Conservation (phyloP, 2,329 filamentous ascomycete species). For the Colletotrichum cordylinicola region DNA sequence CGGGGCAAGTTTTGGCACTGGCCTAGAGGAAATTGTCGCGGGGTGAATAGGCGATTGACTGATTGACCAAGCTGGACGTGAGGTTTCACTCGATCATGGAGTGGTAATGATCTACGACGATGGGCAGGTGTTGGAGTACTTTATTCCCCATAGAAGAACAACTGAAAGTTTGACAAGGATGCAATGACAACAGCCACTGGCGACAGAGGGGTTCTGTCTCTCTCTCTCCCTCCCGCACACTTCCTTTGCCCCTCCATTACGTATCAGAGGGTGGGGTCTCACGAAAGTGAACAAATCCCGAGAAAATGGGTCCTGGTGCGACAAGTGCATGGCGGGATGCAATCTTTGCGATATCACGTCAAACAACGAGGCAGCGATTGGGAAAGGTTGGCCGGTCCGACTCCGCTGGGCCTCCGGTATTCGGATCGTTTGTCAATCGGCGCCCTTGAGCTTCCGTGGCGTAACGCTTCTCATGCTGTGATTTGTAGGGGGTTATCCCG, state of each 20-base stretch:
- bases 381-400: background rate
- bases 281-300: background rate
- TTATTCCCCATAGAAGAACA: background rate
- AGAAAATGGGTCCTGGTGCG: constrained; percentile 20
- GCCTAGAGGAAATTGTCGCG: background rate
- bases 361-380: background rate
- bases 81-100: background rate
- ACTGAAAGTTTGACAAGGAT: background rate
- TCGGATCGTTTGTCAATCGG: background rate
- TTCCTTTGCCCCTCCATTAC: constrained; percentile 15
- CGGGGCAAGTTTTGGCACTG: background rate
- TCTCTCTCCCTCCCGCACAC: background rate
- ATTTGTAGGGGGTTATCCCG: background rate
- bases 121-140: background rate
- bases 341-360: constrained; percentile 9
- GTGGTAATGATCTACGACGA: background rate
- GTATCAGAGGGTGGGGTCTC: constrained; percentile 11
- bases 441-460: background rate
- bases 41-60: background rate
- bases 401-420: background rate
- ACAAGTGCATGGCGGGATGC: constrained; percentile 7
- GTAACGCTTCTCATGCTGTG: background rate
- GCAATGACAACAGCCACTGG: background rate
- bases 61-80: background rate
- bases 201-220: background rate